A percentile compares a stretch with the other conserved stretches of the same genome.
These are phyloP conservation scores for Fomitopsis schrenkii DNA, from an alignment of 1,284 basidiomycete species.

Conservation along the genomic window DNA sequence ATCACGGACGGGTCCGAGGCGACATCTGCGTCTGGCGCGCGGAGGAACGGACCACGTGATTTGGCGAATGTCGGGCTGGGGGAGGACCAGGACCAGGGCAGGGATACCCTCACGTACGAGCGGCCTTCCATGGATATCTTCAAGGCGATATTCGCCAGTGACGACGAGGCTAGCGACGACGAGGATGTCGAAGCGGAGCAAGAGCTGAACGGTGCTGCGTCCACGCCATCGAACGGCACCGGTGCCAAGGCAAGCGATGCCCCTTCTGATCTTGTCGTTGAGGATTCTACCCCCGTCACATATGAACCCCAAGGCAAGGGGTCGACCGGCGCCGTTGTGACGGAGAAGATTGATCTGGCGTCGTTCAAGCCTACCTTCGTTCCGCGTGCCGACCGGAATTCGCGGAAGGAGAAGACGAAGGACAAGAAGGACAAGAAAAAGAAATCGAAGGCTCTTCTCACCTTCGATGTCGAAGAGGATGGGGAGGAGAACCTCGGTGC, in stretches of 20 bases:
- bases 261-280: slow-evolving; percentile 9
- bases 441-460: slow-evolving; percentile 50
- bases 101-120: slow-evolving; percentile 83
- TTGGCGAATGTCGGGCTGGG: slow-evolving; percentile 79
- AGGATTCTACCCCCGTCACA: neutral
- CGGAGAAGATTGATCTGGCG: slow-evolving; percentile 47
- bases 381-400: slow-evolving; percentile 40
- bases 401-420: slow-evolving; percentile 31
- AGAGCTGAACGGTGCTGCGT: neutral
- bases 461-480: slow-evolving; percentile 67
- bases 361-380: slow-evolving; percentile 84
- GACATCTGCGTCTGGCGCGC: slow-evolving; percentile 7
- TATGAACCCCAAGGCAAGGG: slow-evolving; percentile 13
- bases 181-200: slow-evolving; percentile 38
- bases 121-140: slow-evolving; percentile 91
- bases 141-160: slow-evolving; percentile 92
- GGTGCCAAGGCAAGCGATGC: neutral
- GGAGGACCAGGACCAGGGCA: slow-evolving; percentile 84
- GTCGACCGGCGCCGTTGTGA: slow-evolving; percentile 9
- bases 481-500: slow-evolving; percentile 28
- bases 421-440: slow-evolving; percentile 36
- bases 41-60: slow-evolving; percentile 41
- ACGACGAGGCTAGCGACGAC: slow-evolving; percentile 76
- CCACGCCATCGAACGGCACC: slow-evolving; percentile 3
- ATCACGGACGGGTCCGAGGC: slow-evolving; percentile 17